Evolutionary conservation across 106 monocot genomes (phyloP).

Genomic region (Dendrobium officinale): DNA sequence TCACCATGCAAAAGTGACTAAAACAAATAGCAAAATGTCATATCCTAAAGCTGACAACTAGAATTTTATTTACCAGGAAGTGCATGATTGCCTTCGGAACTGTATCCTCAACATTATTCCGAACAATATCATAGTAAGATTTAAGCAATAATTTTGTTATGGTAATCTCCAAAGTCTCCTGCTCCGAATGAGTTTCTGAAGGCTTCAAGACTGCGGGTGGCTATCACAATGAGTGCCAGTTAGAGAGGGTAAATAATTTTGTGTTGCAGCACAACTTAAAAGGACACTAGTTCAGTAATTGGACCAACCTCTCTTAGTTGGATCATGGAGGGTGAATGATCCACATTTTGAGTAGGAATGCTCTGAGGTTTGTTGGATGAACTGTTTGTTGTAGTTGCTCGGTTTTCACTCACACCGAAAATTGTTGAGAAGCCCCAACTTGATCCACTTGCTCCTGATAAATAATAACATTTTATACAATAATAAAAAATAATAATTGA

Average conservation of each 20-base stretch:
- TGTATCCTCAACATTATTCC: slow-evolving; percentile 82
- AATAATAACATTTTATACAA: background rate
- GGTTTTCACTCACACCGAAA: slow-evolving; percentile 66
- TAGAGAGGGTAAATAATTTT: background rate
- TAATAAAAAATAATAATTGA: background rate
- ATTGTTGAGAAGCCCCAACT: slow-evolving; percentile 81
- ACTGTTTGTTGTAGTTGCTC: slow-evolving; percentile 36
- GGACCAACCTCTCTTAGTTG: slow-evolving; percentile 71
- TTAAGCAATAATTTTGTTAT: slow-evolving; percentile 72
- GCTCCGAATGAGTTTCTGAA: slow-evolving; percentile 69
- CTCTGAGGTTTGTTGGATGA: slow-evolving; percentile 28
- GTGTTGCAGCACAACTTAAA: background rate
- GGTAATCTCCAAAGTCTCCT: slow-evolving; percentile 66
- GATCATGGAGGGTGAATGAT: slow-evolving; percentile 49
- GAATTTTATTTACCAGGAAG: slow-evolving; percentile 59
- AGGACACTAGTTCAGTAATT: background rate
- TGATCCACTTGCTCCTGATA: slow-evolving; percentile 56
- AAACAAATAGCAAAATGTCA: background rate
- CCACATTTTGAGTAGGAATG: slow-evolving; percentile 30
- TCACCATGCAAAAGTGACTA: too few relatives aligned
- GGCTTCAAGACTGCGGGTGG: slow-evolving; percentile 77
- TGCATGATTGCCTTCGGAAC: slow-evolving; percentile 98
- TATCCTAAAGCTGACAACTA: background rate
- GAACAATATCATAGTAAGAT: slow-evolving; percentile 96
- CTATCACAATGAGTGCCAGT: slow-evolving; percentile 18